A percentile compares a stretch with the other conserved stretches of the same genome.
phyloP scores from a whole-genome alignment of 164 flowering plant genomes.

The Euptelea pleiosperma region DNA sequence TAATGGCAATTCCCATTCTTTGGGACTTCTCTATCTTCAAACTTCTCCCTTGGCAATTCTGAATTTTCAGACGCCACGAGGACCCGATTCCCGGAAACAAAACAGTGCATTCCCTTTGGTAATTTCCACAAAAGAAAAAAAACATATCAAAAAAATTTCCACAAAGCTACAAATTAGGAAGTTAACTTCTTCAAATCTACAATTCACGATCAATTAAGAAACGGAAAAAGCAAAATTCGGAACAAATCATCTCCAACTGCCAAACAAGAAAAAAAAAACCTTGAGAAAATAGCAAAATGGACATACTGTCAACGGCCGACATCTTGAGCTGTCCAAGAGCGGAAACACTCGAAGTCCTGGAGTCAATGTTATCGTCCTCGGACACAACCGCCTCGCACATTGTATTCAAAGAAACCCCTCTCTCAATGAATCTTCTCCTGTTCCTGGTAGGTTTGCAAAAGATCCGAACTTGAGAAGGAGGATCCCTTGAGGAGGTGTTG shows the following conservation, averaged over 20 bases:
- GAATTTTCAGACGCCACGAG: not conserved
- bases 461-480: slow-evolving; percentile 20
- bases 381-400: slow-evolving; percentile 37
- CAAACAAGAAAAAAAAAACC: not conserved
- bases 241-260: not conserved
- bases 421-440: slow-evolving; percentile 16
- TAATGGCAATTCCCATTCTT: no score
- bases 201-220: not conserved
- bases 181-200: no score
- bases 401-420: slow-evolving; percentile 23
- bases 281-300: not conserved
- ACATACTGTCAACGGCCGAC: slow-evolving; percentile 71
- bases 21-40: not conserved
- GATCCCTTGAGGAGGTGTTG: slow-evolving; percentile 16
- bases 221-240: not conserved
- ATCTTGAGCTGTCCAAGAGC: slow-evolving; percentile 87
- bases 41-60: not conserved
- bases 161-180: not conserved
- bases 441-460: slow-evolving; percentile 16
- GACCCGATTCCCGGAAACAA: not conserved
- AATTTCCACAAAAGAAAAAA: not conserved
- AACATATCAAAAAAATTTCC: not conserved
- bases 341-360: slow-evolving; percentile 51
- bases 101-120: not conserved
- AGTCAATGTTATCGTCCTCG: slow-evolving; percentile 16